These are phyloP conservation scores for Exserohilum turcica DNA, from an alignment of 2,329 filamentous ascomycete genomes.

Conservation along the genomic window DNA sequence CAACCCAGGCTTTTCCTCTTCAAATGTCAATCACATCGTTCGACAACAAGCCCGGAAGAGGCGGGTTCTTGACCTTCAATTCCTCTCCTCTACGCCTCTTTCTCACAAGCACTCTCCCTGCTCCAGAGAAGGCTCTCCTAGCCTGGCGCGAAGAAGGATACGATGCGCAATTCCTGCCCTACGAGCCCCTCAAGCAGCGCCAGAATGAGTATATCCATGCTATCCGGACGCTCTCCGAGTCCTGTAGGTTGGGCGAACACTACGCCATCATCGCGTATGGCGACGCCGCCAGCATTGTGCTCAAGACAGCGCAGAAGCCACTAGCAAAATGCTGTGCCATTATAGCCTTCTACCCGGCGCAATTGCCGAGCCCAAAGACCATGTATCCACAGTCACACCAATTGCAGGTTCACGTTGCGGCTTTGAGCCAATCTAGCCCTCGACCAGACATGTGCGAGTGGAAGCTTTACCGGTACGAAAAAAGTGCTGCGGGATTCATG, in stretches of 20 bases:
- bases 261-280: slow-evolving; percentile 49
- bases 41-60: slow-evolving; percentile 23
- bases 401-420: slow-evolving; percentile 51
- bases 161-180: slow-evolving; percentile 48
- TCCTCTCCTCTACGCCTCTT: slow-evolving; percentile 45
- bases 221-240: slow-evolving; percentile 46
- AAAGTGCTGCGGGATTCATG: slow-evolving; percentile 49
- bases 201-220: slow-evolving; percentile 39
- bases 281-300: slow-evolving; percentile 47
- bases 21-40: slow-evolving; percentile 38
- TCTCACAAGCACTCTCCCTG: slow-evolving; percentile 47
- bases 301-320: slow-evolving; percentile 50
- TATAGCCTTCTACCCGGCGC: slow-evolving; percentile 51
- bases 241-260: slow-evolving; percentile 46
- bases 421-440: slow-evolving; percentile 39
- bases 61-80: slow-evolving; percentile 48
- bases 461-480: slow-evolving; percentile 49
- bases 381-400: slow-evolving; percentile 48
- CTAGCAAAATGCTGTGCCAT: slow-evolving; percentile 49
- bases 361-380: slow-evolving; percentile 44
- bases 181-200: slow-evolving; percentile 22
- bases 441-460: slow-evolving; percentile 45
- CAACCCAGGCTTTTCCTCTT: not conserved
- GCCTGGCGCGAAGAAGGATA: slow-evolving; percentile 53
- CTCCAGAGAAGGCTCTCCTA: slow-evolving; percentile 46